phyloP scores from a whole-genome alignment of 176 grass and related monocot species.

The Ensete ventricosum region DNA sequence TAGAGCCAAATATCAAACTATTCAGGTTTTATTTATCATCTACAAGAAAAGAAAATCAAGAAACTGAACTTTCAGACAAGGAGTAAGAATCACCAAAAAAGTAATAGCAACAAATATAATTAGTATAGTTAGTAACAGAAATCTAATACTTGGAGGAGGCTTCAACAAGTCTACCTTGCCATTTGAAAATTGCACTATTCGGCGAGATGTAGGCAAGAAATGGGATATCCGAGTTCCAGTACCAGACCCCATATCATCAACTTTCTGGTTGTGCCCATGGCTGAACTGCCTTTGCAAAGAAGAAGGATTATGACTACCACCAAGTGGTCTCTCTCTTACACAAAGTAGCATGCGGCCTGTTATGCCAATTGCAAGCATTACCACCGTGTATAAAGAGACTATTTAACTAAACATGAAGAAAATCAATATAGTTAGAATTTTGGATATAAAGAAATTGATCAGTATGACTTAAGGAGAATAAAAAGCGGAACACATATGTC shows the following conservation, averaged over 20 bases:
- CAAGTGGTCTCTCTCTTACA: constrained; percentile 68
- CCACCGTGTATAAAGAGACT: neutral
- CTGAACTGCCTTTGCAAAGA: constrained; percentile 88
- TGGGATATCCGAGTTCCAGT: constrained; percentile 70
- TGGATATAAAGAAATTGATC: neutral
- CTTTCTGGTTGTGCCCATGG: constrained; percentile 54
- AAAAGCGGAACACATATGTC: no score
- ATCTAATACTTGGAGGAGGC: neutral
- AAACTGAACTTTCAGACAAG: neutral
- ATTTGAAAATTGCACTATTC: constrained; percentile 96
- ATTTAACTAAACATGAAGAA: neutral
- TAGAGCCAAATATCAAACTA: neutral
- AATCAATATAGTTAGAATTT: neutral
- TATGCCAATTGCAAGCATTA: neutral
- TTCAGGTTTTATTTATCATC: neutral
- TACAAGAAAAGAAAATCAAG: neutral
- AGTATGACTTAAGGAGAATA: neutral
- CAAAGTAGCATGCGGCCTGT: constrained; percentile 88
- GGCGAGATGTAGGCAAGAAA: constrained; percentile 80
- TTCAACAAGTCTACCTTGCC: constrained; percentile 44
- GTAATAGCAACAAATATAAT: neutral
- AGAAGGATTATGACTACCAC: constrained; percentile 53
- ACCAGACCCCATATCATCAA: constrained; percentile 44
- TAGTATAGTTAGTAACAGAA: neutral
- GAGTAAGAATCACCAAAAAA: neutral